phyloP scores from a whole-genome alignment of 805 yeast genomes.

The Starmerella asiatica region DNA sequence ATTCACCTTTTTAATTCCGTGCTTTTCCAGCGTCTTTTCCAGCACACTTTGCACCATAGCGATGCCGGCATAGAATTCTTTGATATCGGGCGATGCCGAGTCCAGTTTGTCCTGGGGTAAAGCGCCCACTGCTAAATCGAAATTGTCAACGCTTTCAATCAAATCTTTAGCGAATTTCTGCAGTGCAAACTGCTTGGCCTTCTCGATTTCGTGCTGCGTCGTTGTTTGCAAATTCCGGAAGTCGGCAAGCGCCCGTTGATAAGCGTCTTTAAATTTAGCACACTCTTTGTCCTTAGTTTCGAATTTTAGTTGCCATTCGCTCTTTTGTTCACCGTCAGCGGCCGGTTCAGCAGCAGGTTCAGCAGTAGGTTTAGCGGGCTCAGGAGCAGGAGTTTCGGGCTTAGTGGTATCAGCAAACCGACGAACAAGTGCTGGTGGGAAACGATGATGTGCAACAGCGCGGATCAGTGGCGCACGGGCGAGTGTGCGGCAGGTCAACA shows the following conservation, averaged over 20 bases:
- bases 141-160: slow-evolving; percentile 80
- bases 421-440: no score
- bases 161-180: slow-evolving; percentile 86
- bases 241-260: slow-evolving; percentile 75
- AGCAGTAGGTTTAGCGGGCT: slow-evolving; percentile 6
- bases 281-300: slow-evolving; percentile 45
- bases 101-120: slow-evolving; percentile 29
- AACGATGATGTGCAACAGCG: neutral
- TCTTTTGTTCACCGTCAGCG: slow-evolving; percentile 19
- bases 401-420: no score
- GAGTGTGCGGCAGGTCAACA: neutral
- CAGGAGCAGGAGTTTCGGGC: slow-evolving; percentile 2
- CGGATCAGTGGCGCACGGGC: neutral
- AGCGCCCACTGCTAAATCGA: slow-evolving; percentile 74
- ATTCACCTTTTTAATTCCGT: slow-evolving; percentile 68
- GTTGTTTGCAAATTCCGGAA: slow-evolving; percentile 86
- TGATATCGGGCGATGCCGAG: slow-evolving; percentile 35
- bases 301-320: slow-evolving; percentile 39
- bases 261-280: slow-evolving; percentile 71
- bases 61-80: slow-evolving; percentile 73
- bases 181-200: slow-evolving; percentile 78
- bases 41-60: slow-evolving; percentile 78
- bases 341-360: slow-evolving; percentile 18
- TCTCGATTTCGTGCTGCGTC: slow-evolving; percentile 72
- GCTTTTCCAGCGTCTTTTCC: slow-evolving; percentile 65